Percentiles rank a stretch among this genome's conserved stretches.
Conservation (phyloP, 192 early-diverging fungal species). For the Podila epigama region DNA sequence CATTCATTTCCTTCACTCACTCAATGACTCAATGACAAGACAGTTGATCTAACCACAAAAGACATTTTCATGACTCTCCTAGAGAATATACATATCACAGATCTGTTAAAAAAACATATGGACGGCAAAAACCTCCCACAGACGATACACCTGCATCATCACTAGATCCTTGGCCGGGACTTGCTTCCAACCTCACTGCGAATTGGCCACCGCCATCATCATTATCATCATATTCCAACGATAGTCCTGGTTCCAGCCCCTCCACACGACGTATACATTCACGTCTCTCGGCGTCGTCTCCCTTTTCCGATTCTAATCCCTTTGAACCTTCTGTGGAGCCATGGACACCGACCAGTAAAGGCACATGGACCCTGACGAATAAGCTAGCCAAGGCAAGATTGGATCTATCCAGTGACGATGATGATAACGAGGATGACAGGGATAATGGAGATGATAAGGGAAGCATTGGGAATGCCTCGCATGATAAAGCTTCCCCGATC, state of each 20-base stretch:
- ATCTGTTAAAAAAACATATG: slow-evolving; percentile 30
- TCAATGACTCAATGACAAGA: neutral
- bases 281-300: slow-evolving; percentile 8
- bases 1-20: neutral
- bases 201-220: slow-evolving; percentile 1
- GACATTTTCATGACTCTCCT: neutral
- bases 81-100: slow-evolving; percentile 36
- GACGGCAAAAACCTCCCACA: slow-evolving; percentile 5
- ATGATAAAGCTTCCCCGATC: neutral
- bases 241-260: slow-evolving; percentile 3
- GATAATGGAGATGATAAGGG: neutral
- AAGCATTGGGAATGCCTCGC: neutral
- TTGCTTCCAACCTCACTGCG: too few species aligned
- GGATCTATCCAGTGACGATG: slow-evolving; percentile 4
- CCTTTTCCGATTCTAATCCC: neutral
- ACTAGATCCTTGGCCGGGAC: slow-evolving; percentile 8
- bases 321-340: neutral
- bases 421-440: neutral
- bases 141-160: slow-evolving; percentile 15
- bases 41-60: neutral
- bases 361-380: slow-evolving; percentile 9
- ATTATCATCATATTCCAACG: neutral
- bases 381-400: slow-evolving; percentile 21
- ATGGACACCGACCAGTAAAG: slow-evolving; percentile 10
- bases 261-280: slow-evolving; percentile 3